These are phyloP conservation scores for Alternaria hordeiaustralica DNA, from an alignment of 2,329 filamentous ascomycete species.

Conservation along the genomic window DNA sequence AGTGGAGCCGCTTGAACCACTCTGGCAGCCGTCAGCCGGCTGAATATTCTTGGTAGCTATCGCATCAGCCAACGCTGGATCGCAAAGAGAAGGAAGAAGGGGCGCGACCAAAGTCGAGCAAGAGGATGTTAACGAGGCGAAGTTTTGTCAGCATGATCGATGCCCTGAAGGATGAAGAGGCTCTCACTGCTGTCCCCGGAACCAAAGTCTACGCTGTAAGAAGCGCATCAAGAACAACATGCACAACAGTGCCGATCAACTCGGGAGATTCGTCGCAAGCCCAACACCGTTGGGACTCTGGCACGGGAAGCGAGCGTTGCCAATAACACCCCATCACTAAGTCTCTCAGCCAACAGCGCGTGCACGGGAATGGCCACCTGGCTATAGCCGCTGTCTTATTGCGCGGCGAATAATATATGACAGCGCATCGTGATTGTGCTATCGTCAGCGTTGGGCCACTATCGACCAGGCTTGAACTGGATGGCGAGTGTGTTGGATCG, in stretches of 20 bases:
- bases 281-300: background rate
- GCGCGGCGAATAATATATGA: constrained; percentile 6
- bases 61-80: background rate
- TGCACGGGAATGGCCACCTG: constrained; percentile 6
- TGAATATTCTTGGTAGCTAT: background rate
- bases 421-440: constrained; percentile 4
- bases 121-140: background rate
- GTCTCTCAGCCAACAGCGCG: constrained; percentile 1
- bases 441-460: constrained; percentile 11
- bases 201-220: background rate
- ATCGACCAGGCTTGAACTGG: constrained; percentile 2
- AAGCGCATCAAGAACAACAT: background rate
- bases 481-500: constrained; percentile 8
- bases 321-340: constrained; percentile 2
- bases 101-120: background rate
- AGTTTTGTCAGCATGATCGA: background rate
- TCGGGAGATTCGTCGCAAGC: background rate
- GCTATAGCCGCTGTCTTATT: constrained; percentile 9
- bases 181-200: background rate
- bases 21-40: background rate
- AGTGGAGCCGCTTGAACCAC: background rate
- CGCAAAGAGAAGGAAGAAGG: background rate
- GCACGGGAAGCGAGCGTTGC: constrained; percentile 1
- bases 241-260: background rate
- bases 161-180: background rate